Base-by-base conservation (phyloP, 352 stramenopile genomes). In the Aphanomyces astaci region DNA sequence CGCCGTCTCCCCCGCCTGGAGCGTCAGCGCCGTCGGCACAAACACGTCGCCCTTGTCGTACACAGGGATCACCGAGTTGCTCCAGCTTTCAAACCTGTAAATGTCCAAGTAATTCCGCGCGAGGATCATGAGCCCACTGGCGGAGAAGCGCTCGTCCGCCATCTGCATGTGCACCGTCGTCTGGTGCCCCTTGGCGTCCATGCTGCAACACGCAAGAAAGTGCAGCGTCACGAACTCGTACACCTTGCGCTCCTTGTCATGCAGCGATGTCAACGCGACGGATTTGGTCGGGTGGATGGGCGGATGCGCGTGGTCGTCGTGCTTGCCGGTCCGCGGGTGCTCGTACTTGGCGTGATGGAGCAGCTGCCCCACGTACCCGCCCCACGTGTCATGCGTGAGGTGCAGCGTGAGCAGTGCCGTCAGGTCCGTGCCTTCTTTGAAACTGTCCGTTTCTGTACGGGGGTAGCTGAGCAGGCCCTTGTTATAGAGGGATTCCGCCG, bases 401-500 rank as follows among this genome's bases (percentile, higher is more conserved):
- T 98, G 91, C 27, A 91, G 67, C 7, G 71, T 64, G 0, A 98
- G 51, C 11, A 97, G 79, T 0, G 46, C 76, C 55, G 81, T 79
- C n/a, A 98, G 74, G 71, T 98, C 92, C 5, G 90, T 96, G 36
- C 87, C 84, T 70, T 92, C 85, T 70, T 97, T 95, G 77, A 99
- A 99, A 57, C 92, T 94, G 80, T 99, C 98, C 11, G 97, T 99
- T 78, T 99, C 98, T 2, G 98, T 99, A 67, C 98, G 88, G 11
- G 98, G 98, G 73, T 99, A 99, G 67, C 88, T 98, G 66, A 99
- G 92, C 27, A 97, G 93, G 25, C 97, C 98, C 71, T 98, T 91
- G 76, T 99, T 96, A 80, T 99, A 99, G 28, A 99, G 79, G 55
- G 80, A 87, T 75, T 99, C 96, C 22, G 95, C 95, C 3, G 92